A percentile compares a stretch with the other conserved stretches of the same genome.
Evolutionary conservation across 345 rosid genomes (phyloP).

Genomic region (Chamaenerion angustifolium): DNA sequence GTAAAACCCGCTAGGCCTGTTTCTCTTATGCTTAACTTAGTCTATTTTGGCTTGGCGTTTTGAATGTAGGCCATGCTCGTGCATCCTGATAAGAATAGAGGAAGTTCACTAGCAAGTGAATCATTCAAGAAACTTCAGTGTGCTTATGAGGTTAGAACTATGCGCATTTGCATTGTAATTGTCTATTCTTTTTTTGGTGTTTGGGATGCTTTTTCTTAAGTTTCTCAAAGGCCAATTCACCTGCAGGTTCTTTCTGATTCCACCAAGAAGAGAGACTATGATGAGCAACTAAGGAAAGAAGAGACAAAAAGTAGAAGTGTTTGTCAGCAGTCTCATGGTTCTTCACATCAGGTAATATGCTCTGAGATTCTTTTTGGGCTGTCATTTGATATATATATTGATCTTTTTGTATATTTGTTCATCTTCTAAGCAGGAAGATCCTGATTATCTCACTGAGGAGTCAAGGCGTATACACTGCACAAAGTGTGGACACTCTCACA

Average conservation of each 20-base stretch:
- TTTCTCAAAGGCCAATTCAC: background rate
- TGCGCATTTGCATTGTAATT: too few relatives aligned
- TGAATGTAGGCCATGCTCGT: conserved; percentile 83
- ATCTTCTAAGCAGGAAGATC: conserved; percentile 29
- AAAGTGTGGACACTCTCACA: conserved; percentile 75
- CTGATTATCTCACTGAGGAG: conserved; percentile 68
- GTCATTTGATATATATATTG: too few relatives aligned
- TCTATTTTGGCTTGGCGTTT: conserved; percentile 4
- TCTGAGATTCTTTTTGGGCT: too few relatives aligned
- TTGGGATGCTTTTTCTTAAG: background rate
- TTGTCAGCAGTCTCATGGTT: conserved; percentile 37
- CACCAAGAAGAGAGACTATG: conserved; percentile 77
- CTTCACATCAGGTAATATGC: conserved; percentile 70
- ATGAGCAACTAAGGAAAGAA: conserved; percentile 77
- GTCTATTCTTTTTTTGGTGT: too few relatives aligned
- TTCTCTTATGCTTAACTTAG: too few relatives aligned
- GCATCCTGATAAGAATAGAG: conserved; percentile 98
- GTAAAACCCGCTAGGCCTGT: too few relatives aligned
- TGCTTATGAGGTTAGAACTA: conserved; percentile 69
- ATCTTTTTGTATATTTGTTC: background rate
- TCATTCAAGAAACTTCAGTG: conserved; percentile 96
- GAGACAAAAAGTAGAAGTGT: conserved; percentile 65
- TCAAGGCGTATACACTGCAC: conserved; percentile 96
- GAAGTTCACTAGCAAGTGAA: conserved; percentile 85
- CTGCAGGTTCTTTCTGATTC: conserved; percentile 81